Percentiles rank a stretch among this genome's conserved stretches.
phyloP scores from a whole-genome alignment of 441 rosid genomes.

The Lepidium campestre region DNA sequence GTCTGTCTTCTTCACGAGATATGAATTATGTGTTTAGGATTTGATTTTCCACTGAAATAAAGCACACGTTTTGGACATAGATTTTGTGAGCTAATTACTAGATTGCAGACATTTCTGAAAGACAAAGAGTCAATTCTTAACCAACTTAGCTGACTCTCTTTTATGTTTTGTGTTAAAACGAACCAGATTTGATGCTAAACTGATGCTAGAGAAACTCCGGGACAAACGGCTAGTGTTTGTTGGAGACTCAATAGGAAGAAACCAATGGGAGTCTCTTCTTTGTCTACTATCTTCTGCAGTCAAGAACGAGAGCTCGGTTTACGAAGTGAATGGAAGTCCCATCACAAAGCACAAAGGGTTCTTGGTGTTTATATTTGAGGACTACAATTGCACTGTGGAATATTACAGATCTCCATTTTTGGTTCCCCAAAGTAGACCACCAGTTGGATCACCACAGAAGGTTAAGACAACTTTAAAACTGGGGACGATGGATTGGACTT shows the following conservation, averaged over 20 bases:
- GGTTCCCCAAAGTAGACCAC: slow-evolving; percentile 65
- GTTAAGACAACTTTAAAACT: slow-evolving; percentile 73
- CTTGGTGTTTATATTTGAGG: slow-evolving; percentile 66
- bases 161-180: neutral
- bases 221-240: slow-evolving; percentile 67
- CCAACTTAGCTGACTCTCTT: neutral
- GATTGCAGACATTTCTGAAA: neutral
- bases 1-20: neutral
- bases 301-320: slow-evolving; percentile 53
- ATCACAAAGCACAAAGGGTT: slow-evolving; percentile 85
- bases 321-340: slow-evolving; percentile 70
- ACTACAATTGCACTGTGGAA: slow-evolving; percentile 81
- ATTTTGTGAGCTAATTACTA: neutral
- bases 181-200: slow-evolving; percentile 62
- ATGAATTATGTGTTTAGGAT: neutral
- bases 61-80: neutral
- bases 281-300: slow-evolving; percentile 75
- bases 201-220: slow-evolving; percentile 63
- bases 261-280: slow-evolving; percentile 94
- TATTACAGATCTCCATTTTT: slow-evolving; percentile 87
- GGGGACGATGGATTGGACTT: slow-evolving; percentile 83
- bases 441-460: slow-evolving; percentile 39
- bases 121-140: neutral
- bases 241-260: slow-evolving; percentile 94
- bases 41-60: neutral